A percentile compares a stretch with the other conserved stretches of the same genome.
Conservation (phyloP, 2,329 filamentous ascomycete genomes). For the Diaporthe sp. region DNA sequence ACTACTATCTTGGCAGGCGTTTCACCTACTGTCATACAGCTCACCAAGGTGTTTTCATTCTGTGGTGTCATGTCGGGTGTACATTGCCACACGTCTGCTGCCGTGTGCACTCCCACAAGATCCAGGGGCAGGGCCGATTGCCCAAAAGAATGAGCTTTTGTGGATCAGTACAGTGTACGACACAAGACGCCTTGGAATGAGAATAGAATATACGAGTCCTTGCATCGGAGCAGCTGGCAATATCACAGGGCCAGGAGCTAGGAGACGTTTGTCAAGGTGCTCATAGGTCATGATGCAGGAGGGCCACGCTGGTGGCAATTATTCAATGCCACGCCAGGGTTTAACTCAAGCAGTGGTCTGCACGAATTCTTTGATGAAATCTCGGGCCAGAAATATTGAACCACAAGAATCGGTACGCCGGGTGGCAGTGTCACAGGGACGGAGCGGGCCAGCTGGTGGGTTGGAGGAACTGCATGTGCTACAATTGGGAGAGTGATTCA, state of each 20-base stretch:
- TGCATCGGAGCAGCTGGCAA: too few species aligned
- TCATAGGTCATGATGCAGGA: too few species aligned
- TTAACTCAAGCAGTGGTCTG: background rate
- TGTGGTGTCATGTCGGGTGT: background rate
- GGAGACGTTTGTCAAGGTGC: too few species aligned
- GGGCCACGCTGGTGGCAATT: too few species aligned
- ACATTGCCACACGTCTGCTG: slow-evolving; percentile 2
- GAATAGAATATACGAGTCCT: background rate
- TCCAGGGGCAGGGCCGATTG: background rate
- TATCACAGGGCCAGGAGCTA: background rate
- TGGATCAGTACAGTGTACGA: background rate
- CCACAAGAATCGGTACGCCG: background rate
- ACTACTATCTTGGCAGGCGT: background rate
- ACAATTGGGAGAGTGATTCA: background rate
- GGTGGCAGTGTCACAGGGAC: background rate
- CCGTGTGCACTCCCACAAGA: background rate
- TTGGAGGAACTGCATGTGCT: background rate
- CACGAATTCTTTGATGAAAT: too few species aligned
- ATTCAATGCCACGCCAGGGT: too few species aligned
- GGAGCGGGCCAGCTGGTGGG: slow-evolving; percentile 1
- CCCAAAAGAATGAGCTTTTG: background rate
- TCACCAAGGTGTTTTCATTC: slow-evolving; percentile 4
- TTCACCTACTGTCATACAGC: slow-evolving; percentile 28
- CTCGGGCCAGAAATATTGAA: background rate
- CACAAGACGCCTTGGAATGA: background rate